Evolutionary conservation across 345 rosid genomes (phyloP).

Genomic region (Lepidium sativum): DNA sequence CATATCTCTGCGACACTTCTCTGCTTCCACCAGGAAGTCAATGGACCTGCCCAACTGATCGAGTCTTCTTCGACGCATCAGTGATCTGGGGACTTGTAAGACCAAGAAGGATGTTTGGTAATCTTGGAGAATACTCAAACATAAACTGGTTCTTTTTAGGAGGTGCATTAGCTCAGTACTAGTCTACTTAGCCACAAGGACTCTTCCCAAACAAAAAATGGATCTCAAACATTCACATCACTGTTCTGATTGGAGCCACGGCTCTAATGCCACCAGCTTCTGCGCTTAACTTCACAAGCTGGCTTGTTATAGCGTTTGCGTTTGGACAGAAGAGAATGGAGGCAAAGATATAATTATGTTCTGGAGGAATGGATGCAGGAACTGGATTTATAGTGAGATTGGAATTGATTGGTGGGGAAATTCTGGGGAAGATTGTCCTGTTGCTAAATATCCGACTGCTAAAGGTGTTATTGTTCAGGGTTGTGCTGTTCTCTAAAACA

Average conservation of each 20-base stretch:
- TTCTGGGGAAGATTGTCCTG: conserved; percentile 45
- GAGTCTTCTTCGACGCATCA: conserved; percentile 67
- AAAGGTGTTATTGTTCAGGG: conserved; percentile 42
- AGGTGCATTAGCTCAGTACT: conserved; percentile 56
- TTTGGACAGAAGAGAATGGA: conserved; percentile 52
- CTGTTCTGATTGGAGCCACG: conserved; percentile 61
- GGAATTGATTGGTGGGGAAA: conserved; percentile 64
- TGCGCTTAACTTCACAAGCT: conserved; percentile 68
- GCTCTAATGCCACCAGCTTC: conserved; percentile 80
- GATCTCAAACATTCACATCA: conserved; percentile 58
- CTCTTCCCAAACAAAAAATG: conserved; percentile 50
- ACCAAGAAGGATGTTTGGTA: conserved; percentile 69
- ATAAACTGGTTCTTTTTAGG: conserved; percentile 71
- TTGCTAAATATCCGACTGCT: conserved; percentile 70
- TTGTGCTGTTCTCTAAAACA: conserved; percentile 43
- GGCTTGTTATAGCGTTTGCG: conserved; percentile 55
- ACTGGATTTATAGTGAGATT: conserved; percentile 48
- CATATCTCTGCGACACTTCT: conserved; percentile 55
- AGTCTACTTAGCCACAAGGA: conserved; percentile 58
- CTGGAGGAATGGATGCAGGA: conserved; percentile 72
- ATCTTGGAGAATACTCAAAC: conserved; percentile 55
- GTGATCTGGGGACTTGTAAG: conserved; percentile 88
- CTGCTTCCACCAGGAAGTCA: conserved; percentile 54
- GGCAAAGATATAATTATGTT: conserved; percentile 69
- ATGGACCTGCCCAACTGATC: conserved; percentile 69